Percentiles rank a stretch among this genome's conserved stretches.
Evolutionary conservation across 768 basidiomycete species (phyloP).

Genomic region (Auriscalpium vulgare): DNA sequence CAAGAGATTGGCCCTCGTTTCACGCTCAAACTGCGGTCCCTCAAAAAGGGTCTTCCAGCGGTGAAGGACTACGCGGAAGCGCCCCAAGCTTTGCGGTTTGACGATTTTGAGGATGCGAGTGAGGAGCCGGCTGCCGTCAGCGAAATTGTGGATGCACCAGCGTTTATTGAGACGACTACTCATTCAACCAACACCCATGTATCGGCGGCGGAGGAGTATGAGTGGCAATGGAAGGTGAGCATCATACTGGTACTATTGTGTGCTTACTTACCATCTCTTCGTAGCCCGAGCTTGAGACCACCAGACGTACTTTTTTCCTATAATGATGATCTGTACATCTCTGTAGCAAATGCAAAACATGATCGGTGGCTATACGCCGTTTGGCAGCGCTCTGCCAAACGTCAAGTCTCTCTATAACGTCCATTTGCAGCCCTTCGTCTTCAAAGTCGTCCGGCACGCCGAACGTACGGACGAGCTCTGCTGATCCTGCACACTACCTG

Average conservation of each 20-base stretch:
- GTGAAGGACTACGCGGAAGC: conserved; percentile 62
- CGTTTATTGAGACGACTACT: conserved; percentile 17
- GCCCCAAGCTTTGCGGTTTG: conserved; percentile 49
- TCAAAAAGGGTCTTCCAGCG: conserved; percentile 83
- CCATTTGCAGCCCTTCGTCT: too few species aligned
- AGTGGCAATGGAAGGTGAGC: conserved; percentile 89
- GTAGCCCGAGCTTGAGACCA: conserved; percentile 91
- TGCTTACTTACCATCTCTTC: conserved; percentile 1
- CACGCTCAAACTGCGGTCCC: conserved; percentile 85
- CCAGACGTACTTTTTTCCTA: conserved; percentile 85
- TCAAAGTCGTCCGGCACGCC: too few species aligned
- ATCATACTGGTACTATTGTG: conserved; percentile 1
- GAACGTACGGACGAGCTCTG: too few species aligned
- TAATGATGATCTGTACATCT: conserved; percentile 21
- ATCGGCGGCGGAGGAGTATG: conserved; percentile 65
- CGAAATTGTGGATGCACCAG: conserved; percentile 23
- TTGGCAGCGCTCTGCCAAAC: too few species aligned
- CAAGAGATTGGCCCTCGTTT: conserved; percentile 99
- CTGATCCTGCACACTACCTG: too few species aligned
- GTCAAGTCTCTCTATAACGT: too few species aligned
- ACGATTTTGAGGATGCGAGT: conserved; percentile 26
- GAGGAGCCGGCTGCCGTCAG: conserved; percentile 17
- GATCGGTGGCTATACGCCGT: too few species aligned
- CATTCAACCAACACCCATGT: conserved; percentile 23
- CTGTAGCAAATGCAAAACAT: too few species aligned